Conservation (phyloP, 352 stramenopile genomes). For the Phytophthora sansomeana region DNA sequence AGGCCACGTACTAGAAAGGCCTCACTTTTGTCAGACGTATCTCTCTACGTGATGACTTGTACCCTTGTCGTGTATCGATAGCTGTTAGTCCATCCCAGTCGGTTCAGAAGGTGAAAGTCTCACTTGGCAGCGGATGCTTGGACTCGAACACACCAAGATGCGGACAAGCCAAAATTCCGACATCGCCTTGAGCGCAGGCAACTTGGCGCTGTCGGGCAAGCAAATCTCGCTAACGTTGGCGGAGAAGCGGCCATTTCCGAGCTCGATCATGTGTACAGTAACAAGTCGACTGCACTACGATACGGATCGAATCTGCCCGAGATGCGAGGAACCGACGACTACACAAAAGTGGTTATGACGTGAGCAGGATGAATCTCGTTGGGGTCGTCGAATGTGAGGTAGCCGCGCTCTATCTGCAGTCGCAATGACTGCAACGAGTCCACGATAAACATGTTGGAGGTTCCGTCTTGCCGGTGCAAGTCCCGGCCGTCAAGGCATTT, state of each 20-base stretch:
- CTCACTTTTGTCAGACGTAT: not conserved
- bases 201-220: not conserved
- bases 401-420: too few species aligned
- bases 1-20: not conserved
- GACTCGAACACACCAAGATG: conserved; percentile 1
- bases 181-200: not conserved
- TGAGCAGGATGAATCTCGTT: conserved; percentile 11
- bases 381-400: not conserved
- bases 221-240: conserved; percentile 10
- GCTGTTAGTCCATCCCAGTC: conserved; percentile 1
- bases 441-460: too few species aligned
- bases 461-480: too few species aligned
- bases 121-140: not conserved
- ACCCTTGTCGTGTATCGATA: not conserved
- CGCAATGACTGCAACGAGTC: too few species aligned
- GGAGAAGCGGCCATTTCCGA: conserved; percentile 6
- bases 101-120: conserved; percentile 14
- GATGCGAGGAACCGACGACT: not conserved
- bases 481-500: too few species aligned
- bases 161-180: not conserved
- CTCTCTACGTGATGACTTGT: not conserved
- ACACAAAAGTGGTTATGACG: conserved; percentile 2
- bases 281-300: not conserved
- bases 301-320: conserved; percentile 12
- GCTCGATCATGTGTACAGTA: not conserved